phyloP scores from a whole-genome alignment of 2,329 filamentous ascomycete genomes.

The Mycocentrospora acerina region DNA sequence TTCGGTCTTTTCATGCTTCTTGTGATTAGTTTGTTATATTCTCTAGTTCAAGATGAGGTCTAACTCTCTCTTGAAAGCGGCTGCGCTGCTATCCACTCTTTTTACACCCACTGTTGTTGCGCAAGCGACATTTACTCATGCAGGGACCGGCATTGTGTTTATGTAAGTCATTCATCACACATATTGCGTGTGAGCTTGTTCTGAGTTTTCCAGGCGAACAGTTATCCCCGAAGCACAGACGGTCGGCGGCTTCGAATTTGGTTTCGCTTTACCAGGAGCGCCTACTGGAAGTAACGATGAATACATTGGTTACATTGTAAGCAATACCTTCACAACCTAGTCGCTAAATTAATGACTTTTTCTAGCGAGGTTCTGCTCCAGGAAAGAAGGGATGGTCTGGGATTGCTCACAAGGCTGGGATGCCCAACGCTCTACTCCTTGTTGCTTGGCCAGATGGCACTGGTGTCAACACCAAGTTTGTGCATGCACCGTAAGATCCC shows the following conservation, averaged over 20 bases:
- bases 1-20: not conserved
- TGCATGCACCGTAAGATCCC: constrained; percentile 28
- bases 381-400: constrained; percentile 40
- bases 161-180: constrained; percentile 18
- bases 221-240: constrained; percentile 27
- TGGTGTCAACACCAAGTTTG: constrained; percentile 35
- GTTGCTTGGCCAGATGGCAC: constrained; percentile 32
- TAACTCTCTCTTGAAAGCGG: constrained; percentile 36
- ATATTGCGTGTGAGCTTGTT: not conserved
- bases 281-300: constrained; percentile 29
- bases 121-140: constrained; percentile 34
- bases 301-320: constrained; percentile 43
- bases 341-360: constrained; percentile 8
- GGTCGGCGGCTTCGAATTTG: constrained; percentile 38
- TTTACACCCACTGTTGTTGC: constrained; percentile 30
- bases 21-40: constrained; percentile 14
- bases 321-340: not conserved
- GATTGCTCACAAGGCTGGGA: constrained; percentile 39
- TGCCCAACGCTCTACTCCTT: constrained; percentile 38
- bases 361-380: constrained; percentile 28
- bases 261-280: constrained; percentile 34
- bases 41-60: constrained; percentile 36
- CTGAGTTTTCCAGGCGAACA: constrained; percentile 20
- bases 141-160: constrained; percentile 35
- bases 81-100: constrained; percentile 41